A percentile compares a stretch with the other conserved stretches of the same genome.
These are phyloP conservation scores for Trametes hirsuta DNA, from an alignment of 1,284 basidiomycete genomes.

Conservation along the genomic window DNA sequence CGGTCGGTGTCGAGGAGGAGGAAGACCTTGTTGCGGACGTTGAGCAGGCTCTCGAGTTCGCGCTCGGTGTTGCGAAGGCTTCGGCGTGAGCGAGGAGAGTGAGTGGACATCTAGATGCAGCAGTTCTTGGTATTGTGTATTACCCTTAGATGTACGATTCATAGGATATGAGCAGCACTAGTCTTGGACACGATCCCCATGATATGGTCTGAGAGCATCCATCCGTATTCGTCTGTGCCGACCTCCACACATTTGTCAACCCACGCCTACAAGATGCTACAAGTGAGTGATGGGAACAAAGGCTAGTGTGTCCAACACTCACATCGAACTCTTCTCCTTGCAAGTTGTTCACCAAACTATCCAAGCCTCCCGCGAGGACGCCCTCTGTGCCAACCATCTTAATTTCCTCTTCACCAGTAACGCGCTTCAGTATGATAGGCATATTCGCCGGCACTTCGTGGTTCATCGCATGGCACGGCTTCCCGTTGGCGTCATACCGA, in stretches of 20 bases:
- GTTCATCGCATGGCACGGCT: constrained; percentile 21
- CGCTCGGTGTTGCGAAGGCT: constrained; percentile 26
- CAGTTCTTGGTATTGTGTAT: neutral
- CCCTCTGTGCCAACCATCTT: constrained; percentile 24
- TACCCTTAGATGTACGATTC: neutral
- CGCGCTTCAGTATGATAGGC: constrained; percentile 12
- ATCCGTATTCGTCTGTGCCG: constrained; percentile 18
- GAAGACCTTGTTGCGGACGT: constrained; percentile 77
- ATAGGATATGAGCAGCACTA: neutral
- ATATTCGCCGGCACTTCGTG: constrained; percentile 22
- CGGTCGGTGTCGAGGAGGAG: constrained; percentile 88
- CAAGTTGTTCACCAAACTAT: constrained; percentile 22
- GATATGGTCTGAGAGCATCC: constrained; percentile 26
- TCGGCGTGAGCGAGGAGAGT: neutral
- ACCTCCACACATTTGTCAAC: constrained; percentile 23
- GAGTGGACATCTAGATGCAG: neutral
- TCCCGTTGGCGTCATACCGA: constrained; percentile 6
- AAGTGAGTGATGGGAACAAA: neutral
- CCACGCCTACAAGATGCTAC: constrained; percentile 17
- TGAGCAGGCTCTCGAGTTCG: constrained; percentile 65
- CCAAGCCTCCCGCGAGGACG: constrained; percentile 18
- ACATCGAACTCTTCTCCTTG: constrained; percentile 26
- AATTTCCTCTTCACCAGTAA: constrained; percentile 13
- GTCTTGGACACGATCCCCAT: constrained; percentile 17
- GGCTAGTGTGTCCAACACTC: neutral